phyloP scores from a whole-genome alignment of 1,139 yeast species.

The Pneumocystis jirovecii region DNA sequence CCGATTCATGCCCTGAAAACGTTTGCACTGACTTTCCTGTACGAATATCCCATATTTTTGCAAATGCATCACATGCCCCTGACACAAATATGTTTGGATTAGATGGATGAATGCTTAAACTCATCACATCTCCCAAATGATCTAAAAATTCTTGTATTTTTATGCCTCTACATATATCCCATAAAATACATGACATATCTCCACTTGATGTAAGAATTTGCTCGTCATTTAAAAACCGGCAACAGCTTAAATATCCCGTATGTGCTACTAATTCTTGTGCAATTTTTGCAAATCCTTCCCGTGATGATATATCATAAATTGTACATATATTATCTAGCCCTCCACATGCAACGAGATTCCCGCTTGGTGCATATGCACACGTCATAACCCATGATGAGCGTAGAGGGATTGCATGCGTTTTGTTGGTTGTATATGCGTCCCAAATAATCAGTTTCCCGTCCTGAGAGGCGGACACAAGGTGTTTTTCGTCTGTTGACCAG shows the following conservation, averaged over 20 bases:
- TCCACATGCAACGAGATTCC: constrained; percentile 56
- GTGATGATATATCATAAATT: constrained; percentile 35
- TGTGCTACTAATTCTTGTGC: constrained; percentile 37
- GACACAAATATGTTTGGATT: constrained; percentile 37
- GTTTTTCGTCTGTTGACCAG: constrained; percentile 51
- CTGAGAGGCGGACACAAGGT: constrained; percentile 60
- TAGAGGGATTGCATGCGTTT: constrained; percentile 45
- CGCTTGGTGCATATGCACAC: constrained; percentile 58
- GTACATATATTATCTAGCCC: constrained; percentile 74
- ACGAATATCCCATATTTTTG: constrained; percentile 60
- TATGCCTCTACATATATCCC: constrained; percentile 60
- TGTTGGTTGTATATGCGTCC: constrained; percentile 65
- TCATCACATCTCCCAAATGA: constrained; percentile 68
- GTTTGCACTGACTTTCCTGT: constrained; percentile 40
- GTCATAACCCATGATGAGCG: constrained; percentile 61
- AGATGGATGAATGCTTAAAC: constrained; percentile 29
- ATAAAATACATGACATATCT: constrained; percentile 62
- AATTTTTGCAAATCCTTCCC: constrained; percentile 14
- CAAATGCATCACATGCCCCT: constrained; percentile 64
- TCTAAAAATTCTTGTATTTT: constrained; percentile 47
- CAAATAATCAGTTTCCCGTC: constrained; percentile 77
- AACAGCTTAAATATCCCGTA: constrained; percentile 64
- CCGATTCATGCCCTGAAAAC: constrained; percentile 45
- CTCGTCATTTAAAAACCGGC: constrained; percentile 45
- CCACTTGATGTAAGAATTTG: constrained; percentile 63